These are phyloP conservation scores for Musa troglodytarum DNA, from an alignment of 176 grass and related monocot species.

Conservation along the genomic window DNA sequence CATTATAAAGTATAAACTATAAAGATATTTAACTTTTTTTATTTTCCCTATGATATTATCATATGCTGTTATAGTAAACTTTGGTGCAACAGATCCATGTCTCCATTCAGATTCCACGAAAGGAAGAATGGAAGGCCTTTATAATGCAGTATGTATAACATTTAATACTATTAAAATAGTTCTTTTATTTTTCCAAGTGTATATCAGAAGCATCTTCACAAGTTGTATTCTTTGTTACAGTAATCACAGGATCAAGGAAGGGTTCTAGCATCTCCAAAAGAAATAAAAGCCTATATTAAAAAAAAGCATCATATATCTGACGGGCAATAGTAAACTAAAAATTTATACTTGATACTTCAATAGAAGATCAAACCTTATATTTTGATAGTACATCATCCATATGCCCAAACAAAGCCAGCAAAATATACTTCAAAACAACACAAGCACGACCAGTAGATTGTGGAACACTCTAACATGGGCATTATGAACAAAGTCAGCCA, in stretches of 20 bases:
- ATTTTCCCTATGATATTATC: too few relatives aligned
- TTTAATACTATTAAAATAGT: conserved; percentile 41
- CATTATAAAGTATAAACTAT: too few relatives aligned
- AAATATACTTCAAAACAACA: conserved; percentile 69
- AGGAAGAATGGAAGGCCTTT: conserved; percentile 42
- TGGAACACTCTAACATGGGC: conserved; percentile 35
- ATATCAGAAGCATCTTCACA: conserved; percentile 52
- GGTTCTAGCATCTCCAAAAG: conserved; percentile 92
- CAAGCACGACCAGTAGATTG: conserved; percentile 46
- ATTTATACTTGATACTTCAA: neutral
- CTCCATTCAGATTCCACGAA: conserved; percentile 76
- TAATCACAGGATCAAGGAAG: conserved; percentile 60
- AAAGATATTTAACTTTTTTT: too few relatives aligned
- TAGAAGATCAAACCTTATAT: conserved; percentile 44
- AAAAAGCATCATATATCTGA: conserved; percentile 26
- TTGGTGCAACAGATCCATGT: conserved; percentile 49
- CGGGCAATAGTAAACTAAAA: neutral
- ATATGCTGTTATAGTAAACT: conserved; percentile 17
- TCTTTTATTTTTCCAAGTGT: conserved; percentile 55
- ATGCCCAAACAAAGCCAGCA: conserved; percentile 74
- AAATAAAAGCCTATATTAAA: conserved; percentile 78
- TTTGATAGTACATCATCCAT: conserved; percentile 70
- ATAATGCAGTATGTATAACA: conserved; percentile 56
- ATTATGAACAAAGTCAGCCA: too few relatives aligned
- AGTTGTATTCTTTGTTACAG: conserved; percentile 34